Percentiles rank a stretch among this genome's conserved stretches.
phyloP scores from a whole-genome alignment of 1,284 basidiomycete genomes.

The Cutaneotrichosporon arboriforme region DNA sequence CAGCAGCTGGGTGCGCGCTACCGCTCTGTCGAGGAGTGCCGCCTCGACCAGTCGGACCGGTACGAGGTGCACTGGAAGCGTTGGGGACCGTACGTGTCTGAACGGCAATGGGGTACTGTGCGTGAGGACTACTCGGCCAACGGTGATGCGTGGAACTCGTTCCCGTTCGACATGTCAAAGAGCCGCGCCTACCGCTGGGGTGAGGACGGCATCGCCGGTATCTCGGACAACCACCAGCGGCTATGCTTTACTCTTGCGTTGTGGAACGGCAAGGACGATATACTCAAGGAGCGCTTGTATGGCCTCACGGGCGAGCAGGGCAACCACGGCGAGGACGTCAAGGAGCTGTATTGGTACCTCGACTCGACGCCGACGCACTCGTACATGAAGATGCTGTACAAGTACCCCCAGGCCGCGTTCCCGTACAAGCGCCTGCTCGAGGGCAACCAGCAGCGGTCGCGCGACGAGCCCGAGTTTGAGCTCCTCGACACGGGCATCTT shows the following conservation, averaged over 20 bases:
- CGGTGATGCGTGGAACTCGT: conserved; percentile 96
- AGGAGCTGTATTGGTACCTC: conserved; percentile 96
- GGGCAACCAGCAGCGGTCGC: conserved; percentile 74
- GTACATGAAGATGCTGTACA: conserved; percentile 99
- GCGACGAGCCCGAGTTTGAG: conserved; percentile 87
- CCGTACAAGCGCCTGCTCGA: conserved; percentile 89
- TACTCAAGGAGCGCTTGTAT: conserved; percentile 93
- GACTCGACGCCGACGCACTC: conserved; percentile 97
- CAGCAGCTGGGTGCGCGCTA: conserved; percentile 40
- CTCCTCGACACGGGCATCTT: conserved; percentile 88
- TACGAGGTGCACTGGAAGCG: conserved; percentile 86
- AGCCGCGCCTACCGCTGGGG: conserved; percentile 97
- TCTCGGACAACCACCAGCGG: conserved; percentile 93
- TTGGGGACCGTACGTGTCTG: conserved; percentile 95
- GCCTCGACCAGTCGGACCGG: conserved; percentile 61
- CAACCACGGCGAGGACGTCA: conserved; percentile 98
- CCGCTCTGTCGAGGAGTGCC: conserved; percentile 46
- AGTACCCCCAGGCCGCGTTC: conserved; percentile 86
- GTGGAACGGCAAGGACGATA: conserved; percentile 92
- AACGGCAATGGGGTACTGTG: conserved; percentile 98
- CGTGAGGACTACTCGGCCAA: conserved; percentile 95
- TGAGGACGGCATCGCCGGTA: conserved; percentile 92
- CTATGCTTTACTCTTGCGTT: conserved; percentile 84
- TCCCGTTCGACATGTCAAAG: conserved; percentile 90
- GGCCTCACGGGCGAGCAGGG: conserved; percentile 90